phyloP scores from a whole-genome alignment of 2,329 filamentous ascomycete species.

The Fusarium keratoplasticum region DNA sequence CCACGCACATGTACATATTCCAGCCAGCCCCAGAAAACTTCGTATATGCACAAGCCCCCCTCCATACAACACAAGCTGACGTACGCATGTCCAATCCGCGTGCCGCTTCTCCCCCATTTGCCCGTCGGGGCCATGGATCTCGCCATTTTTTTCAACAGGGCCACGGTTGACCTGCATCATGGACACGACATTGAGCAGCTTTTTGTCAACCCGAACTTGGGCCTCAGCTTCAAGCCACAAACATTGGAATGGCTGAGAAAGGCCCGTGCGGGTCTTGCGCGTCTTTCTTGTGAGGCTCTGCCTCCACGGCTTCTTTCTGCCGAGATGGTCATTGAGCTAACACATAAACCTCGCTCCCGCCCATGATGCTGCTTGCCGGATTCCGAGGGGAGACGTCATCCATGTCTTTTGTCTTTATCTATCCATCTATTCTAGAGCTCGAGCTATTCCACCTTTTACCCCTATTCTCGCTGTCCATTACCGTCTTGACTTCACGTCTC shows the following conservation, averaged over 20 bases:
- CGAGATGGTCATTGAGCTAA: neutral
- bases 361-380: neutral
- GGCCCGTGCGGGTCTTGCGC: neutral
- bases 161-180: neutral
- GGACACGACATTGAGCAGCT: slow-evolving; percentile 6
- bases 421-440: neutral
- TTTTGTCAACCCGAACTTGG: neutral
- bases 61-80: neutral
- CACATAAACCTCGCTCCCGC: neutral
- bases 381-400: neutral
- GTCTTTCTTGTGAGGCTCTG: neutral
- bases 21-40: neutral
- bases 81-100: neutral
- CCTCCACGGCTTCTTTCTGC: neutral
- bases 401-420: neutral
- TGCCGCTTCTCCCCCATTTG: neutral
- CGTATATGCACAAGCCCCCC: slow-evolving; percentile 2
- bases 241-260: neutral
- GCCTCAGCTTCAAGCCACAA: slow-evolving; percentile 6
- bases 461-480: neutral
- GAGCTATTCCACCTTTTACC: neutral
- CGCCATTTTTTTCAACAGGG: neutral
- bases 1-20: neutral
- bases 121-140: neutral
- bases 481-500: neutral